A percentile compares a stretch with the other conserved stretches of the same genome.
phyloP scores from a whole-genome alignment of 768 basidiomycete genomes.

The Macrocybe gigantea region DNA sequence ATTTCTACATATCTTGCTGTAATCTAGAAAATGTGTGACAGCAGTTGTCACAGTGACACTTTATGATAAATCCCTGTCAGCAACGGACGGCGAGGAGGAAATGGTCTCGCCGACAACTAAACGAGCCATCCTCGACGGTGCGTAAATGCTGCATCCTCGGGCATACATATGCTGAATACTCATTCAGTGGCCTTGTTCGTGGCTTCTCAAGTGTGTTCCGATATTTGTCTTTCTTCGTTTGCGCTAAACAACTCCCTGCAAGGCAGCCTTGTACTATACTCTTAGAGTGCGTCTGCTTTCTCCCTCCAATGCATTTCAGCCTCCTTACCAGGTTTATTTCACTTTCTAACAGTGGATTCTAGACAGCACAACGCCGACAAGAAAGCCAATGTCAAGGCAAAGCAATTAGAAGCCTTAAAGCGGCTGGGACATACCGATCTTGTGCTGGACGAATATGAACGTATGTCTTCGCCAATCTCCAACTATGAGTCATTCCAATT shows the following conservation, averaged over 20 bases:
- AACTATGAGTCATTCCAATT: background rate
- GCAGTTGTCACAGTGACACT: background rate
- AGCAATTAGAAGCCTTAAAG: constrained; percentile 65
- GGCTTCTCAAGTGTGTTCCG: constrained; percentile 41
- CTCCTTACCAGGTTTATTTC: background rate
- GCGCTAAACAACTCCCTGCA: constrained; percentile 21
- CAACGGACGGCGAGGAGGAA: background rate
- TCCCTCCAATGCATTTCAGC: background rate
- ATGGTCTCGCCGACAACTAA: constrained; percentile 33
- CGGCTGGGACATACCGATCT: constrained; percentile 67
- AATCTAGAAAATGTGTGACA: too few species aligned
- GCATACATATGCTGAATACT: constrained; percentile 5
- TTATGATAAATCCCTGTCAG: background rate
- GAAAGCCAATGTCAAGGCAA: constrained; percentile 60
- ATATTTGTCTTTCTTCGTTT: constrained; percentile 4
- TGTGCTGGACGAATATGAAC: constrained; percentile 87
- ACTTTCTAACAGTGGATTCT: constrained; percentile 52
- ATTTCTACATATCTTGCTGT: too few species aligned
- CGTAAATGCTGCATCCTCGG: constrained; percentile 8
- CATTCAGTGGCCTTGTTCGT: constrained; percentile 43
- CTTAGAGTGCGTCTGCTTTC: constrained; percentile 44
- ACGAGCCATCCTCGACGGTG: constrained; percentile 41
- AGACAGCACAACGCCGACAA: constrained; percentile 44
- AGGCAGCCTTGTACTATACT: constrained; percentile 79
- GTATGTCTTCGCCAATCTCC: constrained; percentile 34